phyloP scores from a whole-genome alignment of 2,329 filamentous ascomycete species.

The Alternaria atra region DNA sequence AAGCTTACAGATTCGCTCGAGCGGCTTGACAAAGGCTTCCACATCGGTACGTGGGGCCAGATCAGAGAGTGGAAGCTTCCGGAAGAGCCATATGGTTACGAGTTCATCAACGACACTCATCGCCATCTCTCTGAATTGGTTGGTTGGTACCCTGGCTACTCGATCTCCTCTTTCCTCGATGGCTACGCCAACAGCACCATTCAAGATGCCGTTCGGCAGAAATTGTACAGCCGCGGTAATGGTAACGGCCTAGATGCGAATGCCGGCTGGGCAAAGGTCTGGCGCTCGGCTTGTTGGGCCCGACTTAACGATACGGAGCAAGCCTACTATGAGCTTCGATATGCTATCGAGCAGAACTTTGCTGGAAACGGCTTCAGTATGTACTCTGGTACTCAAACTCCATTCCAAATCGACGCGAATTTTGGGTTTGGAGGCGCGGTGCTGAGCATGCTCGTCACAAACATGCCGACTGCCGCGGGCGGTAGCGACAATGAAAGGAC shows the following conservation, averaged over 20 bases:
- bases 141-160: conserved; percentile 66
- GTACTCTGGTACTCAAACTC: conserved; percentile 57
- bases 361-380: conserved; percentile 62
- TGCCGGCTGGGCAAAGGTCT: conserved; percentile 67
- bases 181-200: conserved; percentile 58
- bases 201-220: conserved; percentile 57
- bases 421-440: conserved; percentile 66
- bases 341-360: conserved; percentile 61
- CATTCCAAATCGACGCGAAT: conserved; percentile 69
- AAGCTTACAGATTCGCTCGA: conserved; percentile 55
- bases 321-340: conserved; percentile 60
- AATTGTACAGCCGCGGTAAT: conserved; percentile 58
- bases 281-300: conserved; percentile 66
- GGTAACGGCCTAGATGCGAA: conserved; percentile 61
- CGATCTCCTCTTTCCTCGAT: conserved; percentile 53
- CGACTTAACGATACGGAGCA: conserved; percentile 61
- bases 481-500: conserved; percentile 31
- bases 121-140: conserved; percentile 65
- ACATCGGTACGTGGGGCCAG: conserved; percentile 55
- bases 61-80: conserved; percentile 63
- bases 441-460: conserved; percentile 62
- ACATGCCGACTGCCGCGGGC: conserved; percentile 50
- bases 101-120: conserved; percentile 57
- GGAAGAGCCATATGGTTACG: conserved; percentile 47
- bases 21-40: conserved; percentile 62